Conservation (phyloP, 192 early-diverging fungal genomes). For the Piromyces sp. region DNA sequence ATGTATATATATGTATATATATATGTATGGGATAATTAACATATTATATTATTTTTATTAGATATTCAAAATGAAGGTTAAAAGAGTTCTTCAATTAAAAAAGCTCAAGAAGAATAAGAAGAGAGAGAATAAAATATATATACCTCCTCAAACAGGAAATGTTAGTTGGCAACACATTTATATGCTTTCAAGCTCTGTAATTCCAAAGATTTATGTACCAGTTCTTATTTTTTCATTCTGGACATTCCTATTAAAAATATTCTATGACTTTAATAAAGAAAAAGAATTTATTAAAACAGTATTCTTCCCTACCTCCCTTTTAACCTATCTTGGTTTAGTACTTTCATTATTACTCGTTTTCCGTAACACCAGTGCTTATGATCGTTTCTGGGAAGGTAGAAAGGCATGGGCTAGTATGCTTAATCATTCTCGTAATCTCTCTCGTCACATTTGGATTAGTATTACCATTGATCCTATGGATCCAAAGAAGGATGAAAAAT, state of each 20-base stretch:
- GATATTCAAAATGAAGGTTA: background rate
- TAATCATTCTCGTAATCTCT: conserved; percentile 51
- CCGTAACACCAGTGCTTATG: conserved; percentile 64
- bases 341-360: conserved; percentile 53
- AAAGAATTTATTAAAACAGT: background rate
- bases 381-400: conserved; percentile 78
- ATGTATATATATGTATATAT: too few relatives aligned
- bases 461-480: conserved; percentile 4
- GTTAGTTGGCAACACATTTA: background rate
- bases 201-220: background rate
- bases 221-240: background rate
- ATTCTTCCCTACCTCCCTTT: background rate
- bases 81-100: background rate
- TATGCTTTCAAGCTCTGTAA: background rate
- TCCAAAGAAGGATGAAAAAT: conserved; percentile 9
- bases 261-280: background rate
- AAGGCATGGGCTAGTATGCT: conserved; percentile 58
- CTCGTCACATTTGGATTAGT: conserved; percentile 59
- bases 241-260: background rate
- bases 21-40: too few relatives aligned
- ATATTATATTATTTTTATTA: background rate
- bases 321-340: background rate
- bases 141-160: background rate
- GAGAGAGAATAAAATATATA: background rate
- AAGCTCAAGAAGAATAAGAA: background rate